Conservation (phyloP, 225 moss, liverwort and hornwort species). For the Pleurozium schreberi region DNA sequence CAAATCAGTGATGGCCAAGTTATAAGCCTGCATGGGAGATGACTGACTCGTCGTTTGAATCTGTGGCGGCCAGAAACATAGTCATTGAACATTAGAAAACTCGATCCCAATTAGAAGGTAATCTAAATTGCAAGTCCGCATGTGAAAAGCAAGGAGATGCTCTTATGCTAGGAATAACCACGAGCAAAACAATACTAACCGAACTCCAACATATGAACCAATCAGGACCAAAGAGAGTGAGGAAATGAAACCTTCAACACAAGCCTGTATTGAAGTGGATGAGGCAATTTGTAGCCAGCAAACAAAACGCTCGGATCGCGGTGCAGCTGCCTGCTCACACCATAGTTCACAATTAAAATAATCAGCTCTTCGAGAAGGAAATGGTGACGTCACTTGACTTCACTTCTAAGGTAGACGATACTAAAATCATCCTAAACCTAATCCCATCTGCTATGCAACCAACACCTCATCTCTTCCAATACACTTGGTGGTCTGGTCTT, state of each 20-base stretch:
- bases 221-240: not conserved
- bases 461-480: not conserved
- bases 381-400: not conserved
- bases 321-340: conserved; percentile 77
- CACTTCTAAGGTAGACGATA: not conserved
- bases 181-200: not conserved
- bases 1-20: conserved; percentile 72
- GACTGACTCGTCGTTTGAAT: conserved; percentile 89
- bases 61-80: conserved; percentile 13
- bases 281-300: conserved; percentile 89
- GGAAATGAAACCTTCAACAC: conserved; percentile 59
- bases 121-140: not conserved
- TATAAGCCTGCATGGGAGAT: conserved; percentile 88
- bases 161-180: not conserved
- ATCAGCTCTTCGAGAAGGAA: not conserved
- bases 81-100: not conserved
- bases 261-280: conserved; percentile 90
- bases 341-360: not conserved
- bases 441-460: not conserved
- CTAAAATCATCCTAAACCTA: not conserved
- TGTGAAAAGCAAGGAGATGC: not conserved
- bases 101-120: not conserved
- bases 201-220: not conserved
- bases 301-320: conserved; percentile 90
- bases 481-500: not conserved